Evolutionary conservation across 768 basidiomycete species (phyloP).

Genomic region (Termitomyces heimii): DNA sequence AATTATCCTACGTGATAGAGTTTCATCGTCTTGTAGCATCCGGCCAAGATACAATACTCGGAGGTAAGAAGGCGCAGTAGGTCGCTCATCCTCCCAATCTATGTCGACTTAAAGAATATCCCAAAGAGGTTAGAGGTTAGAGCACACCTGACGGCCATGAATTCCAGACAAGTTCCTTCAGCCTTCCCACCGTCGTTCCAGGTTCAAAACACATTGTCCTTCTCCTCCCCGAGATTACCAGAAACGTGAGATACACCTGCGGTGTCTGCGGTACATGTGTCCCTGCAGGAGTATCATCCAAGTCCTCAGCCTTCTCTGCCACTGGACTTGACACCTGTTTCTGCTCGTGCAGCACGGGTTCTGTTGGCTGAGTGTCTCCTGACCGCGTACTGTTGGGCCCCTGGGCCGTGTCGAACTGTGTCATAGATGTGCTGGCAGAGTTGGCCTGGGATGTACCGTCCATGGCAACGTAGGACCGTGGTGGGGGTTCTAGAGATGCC

Average conservation of each 20-base stretch:
- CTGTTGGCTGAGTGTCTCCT: background rate
- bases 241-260: constrained; percentile 62
- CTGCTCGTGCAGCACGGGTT: constrained; percentile 9
- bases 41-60: constrained; percentile 73
- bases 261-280: constrained; percentile 48
- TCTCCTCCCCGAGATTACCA: constrained; percentile 64
- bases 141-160: constrained; percentile 68
- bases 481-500: constrained; percentile 14
- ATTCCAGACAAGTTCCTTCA: constrained; percentile 83
- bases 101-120: constrained; percentile 2
- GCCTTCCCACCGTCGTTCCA: constrained; percentile 65
- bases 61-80: constrained; percentile 71
- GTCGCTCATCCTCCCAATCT: constrained; percentile 80
- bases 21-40: constrained; percentile 82
- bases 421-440: constrained; percentile 15
- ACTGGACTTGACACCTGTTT: background rate
- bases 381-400: background rate
- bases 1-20: constrained; percentile 47
- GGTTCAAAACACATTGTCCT: constrained; percentile 73
- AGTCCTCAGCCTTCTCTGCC: background rate
- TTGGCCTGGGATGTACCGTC: background rate
- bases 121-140: background rate
- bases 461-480: constrained; percentile 8
- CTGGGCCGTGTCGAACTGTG: constrained; percentile 11
- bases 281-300: constrained; percentile 1